Evolutionary conservation across 441 rosid species (phyloP).

Genomic region (Biscutella auriculata): DNA sequence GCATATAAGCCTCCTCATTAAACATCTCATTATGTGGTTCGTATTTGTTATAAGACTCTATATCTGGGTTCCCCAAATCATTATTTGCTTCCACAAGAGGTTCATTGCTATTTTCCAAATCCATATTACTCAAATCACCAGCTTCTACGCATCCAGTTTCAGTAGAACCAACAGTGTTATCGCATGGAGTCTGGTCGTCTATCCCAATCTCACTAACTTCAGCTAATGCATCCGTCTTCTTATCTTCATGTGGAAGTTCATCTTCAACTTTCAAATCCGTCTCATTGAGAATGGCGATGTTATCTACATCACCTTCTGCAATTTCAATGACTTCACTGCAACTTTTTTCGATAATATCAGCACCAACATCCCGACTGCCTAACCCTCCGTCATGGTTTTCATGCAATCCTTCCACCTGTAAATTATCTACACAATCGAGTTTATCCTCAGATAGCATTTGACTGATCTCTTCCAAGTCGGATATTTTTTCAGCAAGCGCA

Average conservation of each 20-base stretch:
- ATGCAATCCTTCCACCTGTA: constrained; percentile 24
- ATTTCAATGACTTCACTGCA: constrained; percentile 25
- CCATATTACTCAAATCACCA: constrained; percentile 19
- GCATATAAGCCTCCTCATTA: constrained; percentile 29
- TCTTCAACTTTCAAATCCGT: constrained; percentile 30
- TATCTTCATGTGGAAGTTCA: constrained; percentile 32
- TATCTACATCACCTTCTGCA: constrained; percentile 23
- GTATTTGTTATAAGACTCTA: constrained; percentile 26
- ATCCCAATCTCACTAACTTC: constrained; percentile 25
- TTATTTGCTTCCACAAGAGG: constrained; percentile 27
- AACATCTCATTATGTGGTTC: constrained; percentile 23
- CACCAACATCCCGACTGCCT: constrained; percentile 25
- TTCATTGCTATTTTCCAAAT: constrained; percentile 28
- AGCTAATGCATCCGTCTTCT: constrained; percentile 26
- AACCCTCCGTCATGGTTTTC: constrained; percentile 18
- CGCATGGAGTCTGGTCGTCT: constrained; percentile 22
- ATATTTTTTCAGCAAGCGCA: constrained; percentile 29
- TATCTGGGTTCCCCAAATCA: constrained; percentile 26
- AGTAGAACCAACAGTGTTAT: constrained; percentile 17
- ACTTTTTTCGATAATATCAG: constrained; percentile 26
- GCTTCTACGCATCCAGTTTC: constrained; percentile 25
- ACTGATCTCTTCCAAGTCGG: constrained; percentile 35
- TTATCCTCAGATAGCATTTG: constrained; percentile 26
- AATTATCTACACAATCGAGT: constrained; percentile 17
- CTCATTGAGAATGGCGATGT: constrained; percentile 25